A percentile compares a stretch with the other conserved stretches of the same genome.
Evolutionary conservation across 192 early-diverging fungal species (phyloP).

Genomic region (Thoreauomyces humboldtii): DNA sequence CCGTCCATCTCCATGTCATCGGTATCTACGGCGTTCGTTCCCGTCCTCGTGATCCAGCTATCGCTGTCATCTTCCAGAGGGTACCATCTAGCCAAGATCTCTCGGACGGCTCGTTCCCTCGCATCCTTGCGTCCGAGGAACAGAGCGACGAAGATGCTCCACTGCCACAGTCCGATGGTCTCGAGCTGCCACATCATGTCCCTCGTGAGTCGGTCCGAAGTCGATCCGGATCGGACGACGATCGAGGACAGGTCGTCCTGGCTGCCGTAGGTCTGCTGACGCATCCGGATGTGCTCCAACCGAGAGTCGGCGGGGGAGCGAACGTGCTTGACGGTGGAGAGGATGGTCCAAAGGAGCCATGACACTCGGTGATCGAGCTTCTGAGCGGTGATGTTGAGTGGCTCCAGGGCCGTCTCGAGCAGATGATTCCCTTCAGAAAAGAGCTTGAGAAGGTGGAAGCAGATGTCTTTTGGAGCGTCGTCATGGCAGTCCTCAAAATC

Average conservation of each 20-base stretch:
- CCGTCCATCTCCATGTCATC: background rate
- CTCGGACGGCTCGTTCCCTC: conserved; percentile 47
- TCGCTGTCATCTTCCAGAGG: conserved; percentile 40
- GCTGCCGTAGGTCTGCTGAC: conserved; percentile 8
- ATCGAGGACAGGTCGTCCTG: background rate
- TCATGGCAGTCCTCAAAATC: background rate
- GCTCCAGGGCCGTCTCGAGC: conserved; percentile 60
- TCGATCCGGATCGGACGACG: conserved; percentile 12
- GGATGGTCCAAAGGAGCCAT: conserved; percentile 63
- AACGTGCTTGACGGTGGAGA: conserved; percentile 40
- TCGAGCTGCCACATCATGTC: conserved; percentile 72
- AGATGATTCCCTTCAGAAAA: conserved; percentile 39
- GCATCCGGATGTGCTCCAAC: conserved; percentile 13
- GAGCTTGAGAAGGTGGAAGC: conserved; percentile 74
- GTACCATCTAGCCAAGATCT: conserved; percentile 38
- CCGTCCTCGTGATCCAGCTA: conserved; percentile 23
- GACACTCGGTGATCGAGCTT: conserved; percentile 65
- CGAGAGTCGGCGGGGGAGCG: conserved; percentile 48
- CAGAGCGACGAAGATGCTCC: conserved; percentile 76
- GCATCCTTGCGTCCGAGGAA: conserved; percentile 53
- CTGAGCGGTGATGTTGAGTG: conserved; percentile 55
- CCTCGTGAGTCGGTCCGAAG: conserved; percentile 46
- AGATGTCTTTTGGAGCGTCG: conserved; percentile 47
- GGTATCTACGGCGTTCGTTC: background rate
- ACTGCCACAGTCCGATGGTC: conserved; percentile 74